Percentiles rank a stretch among this genome's conserved stretches.
Evolutionary conservation across 2,329 filamentous ascomycete genomes (phyloP).

Genomic region (Aureobasidium uvarum): DNA sequence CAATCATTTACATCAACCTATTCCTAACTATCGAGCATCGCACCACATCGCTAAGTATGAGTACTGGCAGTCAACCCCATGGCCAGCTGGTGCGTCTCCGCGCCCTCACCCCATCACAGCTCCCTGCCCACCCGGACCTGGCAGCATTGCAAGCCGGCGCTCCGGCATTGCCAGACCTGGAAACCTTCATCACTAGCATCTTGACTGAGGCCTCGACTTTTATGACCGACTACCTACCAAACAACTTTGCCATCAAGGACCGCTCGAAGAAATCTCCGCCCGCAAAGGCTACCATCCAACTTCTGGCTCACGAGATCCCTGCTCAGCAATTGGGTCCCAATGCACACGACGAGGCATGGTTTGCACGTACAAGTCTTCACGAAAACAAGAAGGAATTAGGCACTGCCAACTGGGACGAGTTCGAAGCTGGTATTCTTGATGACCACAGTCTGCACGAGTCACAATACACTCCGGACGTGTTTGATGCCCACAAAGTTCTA

Average conservation of each 20-base stretch:
- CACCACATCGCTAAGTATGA: neutral
- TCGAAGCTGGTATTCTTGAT: constrained; percentile 58
- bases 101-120: constrained; percentile 34
- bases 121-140: constrained; percentile 39
- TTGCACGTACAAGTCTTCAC: constrained; percentile 62
- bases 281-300: constrained; percentile 53
- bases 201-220: constrained; percentile 61
- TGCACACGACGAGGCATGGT: constrained; percentile 57
- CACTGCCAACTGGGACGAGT: constrained; percentile 64
- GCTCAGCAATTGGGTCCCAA: constrained; percentile 44
- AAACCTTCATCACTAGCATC: constrained; percentile 53
- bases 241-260: constrained; percentile 55
- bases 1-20: neutral
- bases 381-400: constrained; percentile 50
- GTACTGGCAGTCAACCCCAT: constrained; percentile 21
- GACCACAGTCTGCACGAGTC: constrained; percentile 58
- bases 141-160: constrained; percentile 37
- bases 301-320: constrained; percentile 54
- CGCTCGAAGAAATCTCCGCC: constrained; percentile 49
- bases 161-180: constrained; percentile 45
- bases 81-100: constrained; percentile 38
- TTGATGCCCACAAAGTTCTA: constrained; percentile 48
- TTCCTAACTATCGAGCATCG: neutral
- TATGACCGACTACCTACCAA: constrained; percentile 55
- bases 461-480: constrained; percentile 58